Percentiles rank a stretch among this genome's conserved stretches.
These are phyloP conservation scores for Boletus tomentosulus DNA, from an alignment of 768 basidiomycete species.

Conservation along the genomic window DNA sequence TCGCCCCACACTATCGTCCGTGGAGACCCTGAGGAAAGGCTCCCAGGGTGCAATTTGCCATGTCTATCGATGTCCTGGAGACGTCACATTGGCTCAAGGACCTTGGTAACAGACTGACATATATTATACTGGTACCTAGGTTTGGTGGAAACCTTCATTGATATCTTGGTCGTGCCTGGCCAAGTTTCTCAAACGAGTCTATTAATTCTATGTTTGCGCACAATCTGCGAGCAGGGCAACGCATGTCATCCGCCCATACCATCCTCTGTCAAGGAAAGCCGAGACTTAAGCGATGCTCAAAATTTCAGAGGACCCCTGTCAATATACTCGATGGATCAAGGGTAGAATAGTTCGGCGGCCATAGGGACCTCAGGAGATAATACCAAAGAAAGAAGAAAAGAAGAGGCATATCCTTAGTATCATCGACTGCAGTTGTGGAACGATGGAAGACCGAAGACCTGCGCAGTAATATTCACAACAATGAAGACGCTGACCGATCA, in stretches of 20 bases:
- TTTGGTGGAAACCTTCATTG: conserved; percentile 1
- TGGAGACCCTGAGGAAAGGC: neutral
- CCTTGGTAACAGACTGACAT: conserved; percentile 1
- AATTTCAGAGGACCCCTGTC: neutral
- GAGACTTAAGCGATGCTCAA: neutral
- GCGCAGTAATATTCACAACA: neutral
- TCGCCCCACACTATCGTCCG: neutral
- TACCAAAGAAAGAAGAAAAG: neutral
- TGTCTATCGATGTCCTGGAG: conserved; percentile 1
- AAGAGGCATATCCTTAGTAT: neutral
- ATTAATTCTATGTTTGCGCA: neutral
- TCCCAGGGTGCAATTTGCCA: neutral
- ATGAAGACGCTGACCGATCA: conserved; percentile 5
- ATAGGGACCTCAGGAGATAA: neutral
- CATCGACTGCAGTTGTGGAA: neutral
- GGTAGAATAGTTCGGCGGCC: neutral
- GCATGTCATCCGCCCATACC: neutral
- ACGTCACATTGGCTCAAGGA: neutral
- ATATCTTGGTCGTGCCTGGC: conserved; percentile 12
- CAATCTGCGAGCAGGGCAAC: neutral
- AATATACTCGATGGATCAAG: neutral
- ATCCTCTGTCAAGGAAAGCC: neutral
- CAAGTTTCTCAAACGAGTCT: neutral
- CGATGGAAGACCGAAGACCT: conserved; percentile 6
- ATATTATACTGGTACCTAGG: conserved; percentile 7